Conservation (phyloP, 208 protist genomes). For the Porcisia deanei region DNA sequence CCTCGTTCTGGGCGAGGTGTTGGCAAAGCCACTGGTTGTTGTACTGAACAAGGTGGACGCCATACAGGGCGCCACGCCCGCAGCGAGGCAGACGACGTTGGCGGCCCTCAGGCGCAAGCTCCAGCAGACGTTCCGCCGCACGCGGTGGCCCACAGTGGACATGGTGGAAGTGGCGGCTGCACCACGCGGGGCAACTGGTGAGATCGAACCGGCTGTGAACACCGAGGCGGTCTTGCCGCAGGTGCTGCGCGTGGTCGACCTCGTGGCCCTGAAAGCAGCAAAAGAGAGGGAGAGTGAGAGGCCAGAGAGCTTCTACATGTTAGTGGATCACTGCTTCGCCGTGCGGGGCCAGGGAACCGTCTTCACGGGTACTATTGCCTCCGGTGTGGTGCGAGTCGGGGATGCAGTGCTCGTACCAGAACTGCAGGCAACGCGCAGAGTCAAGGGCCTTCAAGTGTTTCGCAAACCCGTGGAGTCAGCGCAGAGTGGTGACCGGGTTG, state of each 20-base stretch:
- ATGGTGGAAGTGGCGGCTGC: constrained; percentile 75
- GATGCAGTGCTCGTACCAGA: constrained; percentile 91
- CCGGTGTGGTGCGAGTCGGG: constrained; percentile 77
- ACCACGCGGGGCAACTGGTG: constrained; percentile 28
- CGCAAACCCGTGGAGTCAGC: constrained; percentile 77
- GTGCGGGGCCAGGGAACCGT: constrained; percentile 96
- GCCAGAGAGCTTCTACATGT: constrained; percentile 86
- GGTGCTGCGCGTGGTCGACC: constrained; percentile 36
- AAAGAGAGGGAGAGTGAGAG: constrained; percentile 14
- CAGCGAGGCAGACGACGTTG: constrained; percentile 35
- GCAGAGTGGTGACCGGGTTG: constrained; percentile 88
- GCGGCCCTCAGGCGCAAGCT: constrained; percentile 54
- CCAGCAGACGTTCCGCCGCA: constrained; percentile 61
- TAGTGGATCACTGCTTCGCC: constrained; percentile 98
- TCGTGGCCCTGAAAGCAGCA: constrained; percentile 23
- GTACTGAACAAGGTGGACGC: constrained; percentile 98
- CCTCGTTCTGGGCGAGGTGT: constrained; percentile 79
- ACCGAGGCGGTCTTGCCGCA: constrained; percentile 43
- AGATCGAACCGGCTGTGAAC: constrained; percentile 27
- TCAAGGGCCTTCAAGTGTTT: constrained; percentile 97
- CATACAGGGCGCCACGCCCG: constrained; percentile 37
- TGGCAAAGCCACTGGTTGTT: constrained; percentile 89
- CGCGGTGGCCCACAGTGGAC: constrained; percentile 66
- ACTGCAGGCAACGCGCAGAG: constrained; percentile 69
- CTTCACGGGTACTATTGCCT: constrained; percentile 96